Percentiles rank a stretch among this genome's conserved stretches.
phyloP scores from a whole-genome alignment of 306 rosid species.

The Abrus precatorius region DNA sequence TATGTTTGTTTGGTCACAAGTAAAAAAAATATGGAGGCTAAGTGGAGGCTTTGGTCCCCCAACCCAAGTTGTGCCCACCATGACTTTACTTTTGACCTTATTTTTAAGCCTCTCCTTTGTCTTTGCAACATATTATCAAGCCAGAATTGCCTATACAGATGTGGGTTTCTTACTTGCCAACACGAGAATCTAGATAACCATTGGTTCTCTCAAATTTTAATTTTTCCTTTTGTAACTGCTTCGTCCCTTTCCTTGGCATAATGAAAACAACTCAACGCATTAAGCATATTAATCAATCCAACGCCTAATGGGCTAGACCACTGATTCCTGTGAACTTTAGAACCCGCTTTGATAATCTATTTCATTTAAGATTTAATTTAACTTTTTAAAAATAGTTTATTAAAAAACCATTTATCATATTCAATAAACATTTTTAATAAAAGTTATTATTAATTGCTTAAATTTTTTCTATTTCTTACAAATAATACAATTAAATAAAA shows the following conservation, averaged over 20 bases:
- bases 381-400: too few relatives aligned
- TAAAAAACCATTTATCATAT: too few relatives aligned
- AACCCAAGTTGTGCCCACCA: constrained; percentile 43
- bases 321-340: not conserved
- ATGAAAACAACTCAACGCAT: not conserved
- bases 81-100: constrained; percentile 50
- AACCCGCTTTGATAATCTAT: too few relatives aligned
- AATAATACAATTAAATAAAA: too few relatives aligned
- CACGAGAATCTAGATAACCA: constrained; percentile 23
- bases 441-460: too few relatives aligned
- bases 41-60: constrained; percentile 56
- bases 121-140: constrained; percentile 45
- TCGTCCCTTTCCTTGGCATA: constrained; percentile 18
- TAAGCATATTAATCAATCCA: not conserved
- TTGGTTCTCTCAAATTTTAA: not conserved
- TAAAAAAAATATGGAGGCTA: constrained; percentile 26
- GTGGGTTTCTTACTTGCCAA: constrained; percentile 36
- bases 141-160: constrained; percentile 4
- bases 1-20: constrained; percentile 44
- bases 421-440: too few relatives aligned
- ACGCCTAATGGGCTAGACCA: not conserved
- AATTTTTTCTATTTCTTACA: too few relatives aligned
- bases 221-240: constrained; percentile 5
- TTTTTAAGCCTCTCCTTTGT: constrained; percentile 49
- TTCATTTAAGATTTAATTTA: too few relatives aligned